Evolutionary conservation across 495 filamentous ascomycete species (phyloP), one percentile per base, ranked within the genome.

Genomic region (Penicillium daleae): DNA sequence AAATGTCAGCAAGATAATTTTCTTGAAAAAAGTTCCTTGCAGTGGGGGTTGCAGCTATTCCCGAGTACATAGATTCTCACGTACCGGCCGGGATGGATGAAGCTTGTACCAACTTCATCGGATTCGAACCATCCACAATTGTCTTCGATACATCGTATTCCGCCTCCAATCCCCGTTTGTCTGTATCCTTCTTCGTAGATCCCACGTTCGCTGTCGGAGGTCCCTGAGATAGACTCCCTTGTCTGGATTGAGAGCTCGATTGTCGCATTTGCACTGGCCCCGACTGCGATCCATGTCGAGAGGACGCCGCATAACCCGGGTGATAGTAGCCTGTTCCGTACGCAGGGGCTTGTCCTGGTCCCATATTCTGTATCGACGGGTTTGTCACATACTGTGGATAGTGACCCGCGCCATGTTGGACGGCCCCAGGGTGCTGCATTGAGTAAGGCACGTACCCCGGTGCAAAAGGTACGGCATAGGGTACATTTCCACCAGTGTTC

Each of bases 121-220:
- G 73, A 21, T 72, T 77, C 3, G 78, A 81, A 6, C 78, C 78
- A 50, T 81, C 78, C 40, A 81, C 78, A 51, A 81, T 81, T 1
- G 76, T 80, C 51, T 77, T 75, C 4, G 75, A 73, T 19, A 78
- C 74, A 51, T 80, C 78, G 42, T 79, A 79, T 24, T 70, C 67
- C 27, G 58, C 42, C 17, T 63, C 56, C 6, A 57, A 31, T 12
- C 12, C 31, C 12, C 66, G 63, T 50, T 66, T 68, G 22, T 71
- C 64, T 7, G 52, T 31, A 46, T 75, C 75, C 48, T 57, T 70
- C 37, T 56, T 64, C 10, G 52, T 32, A 26, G n/a, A 27, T 2
- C 55, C n/a, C n/a, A 3, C 10, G 17, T 51, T 64, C 8, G 33
- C n/a, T 6, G 62, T 26, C 2, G 51, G 26, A 4, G 37, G 29